Base-by-base conservation (phyloP, 177 flowering plant species). In the Vitis hybrid region DNA sequence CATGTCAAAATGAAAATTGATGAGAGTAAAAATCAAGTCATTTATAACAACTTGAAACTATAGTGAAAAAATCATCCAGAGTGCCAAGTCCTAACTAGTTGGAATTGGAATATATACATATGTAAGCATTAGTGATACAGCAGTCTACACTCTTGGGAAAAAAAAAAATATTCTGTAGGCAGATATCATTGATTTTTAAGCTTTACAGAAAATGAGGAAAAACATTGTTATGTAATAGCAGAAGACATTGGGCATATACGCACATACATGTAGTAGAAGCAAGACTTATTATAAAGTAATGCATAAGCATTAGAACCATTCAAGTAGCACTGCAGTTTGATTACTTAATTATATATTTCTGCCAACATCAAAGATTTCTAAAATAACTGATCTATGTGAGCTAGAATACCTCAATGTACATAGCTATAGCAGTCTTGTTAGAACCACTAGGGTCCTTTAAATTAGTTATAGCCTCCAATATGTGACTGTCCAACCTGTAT, bases 371-470 rank as follows among this genome's bases (percentile, higher is more conserved):
- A 9, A 65, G 51, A 29, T 16, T 55, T 51, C 20, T 52, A 67
- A 9, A 45, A 58, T 14, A 57, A 55, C 14, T 26, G 58, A 5
- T 19, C 1, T 49, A 62, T 12, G 29, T 26, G 29, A 26, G 29
- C 29, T 26, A 26, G 4, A 26, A 49, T 78, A 93, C 98, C 97
- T 90, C 91, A 68, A 93, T 91, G 72, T 87, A 89, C 51, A 56
- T 57, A 65, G 87, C 85, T 84, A 93, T 90, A 22, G 91, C 80
- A 74, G 82, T 82, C 75, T 82, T 87, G 80, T 86, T 90, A 73
- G 95, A 93, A 73, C 98, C 98, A 69, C 85, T 80, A 60, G 86
- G 92, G 75, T 93, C 98, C 81, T 89, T 93, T 78, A 91, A 69
- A 65, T 79, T 86, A 64, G 82, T 78, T 59, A 93, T 80, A 31